Base-by-base conservation (phyloP, 2,329 filamentous ascomycete genomes). In the Malbranchea cinnamomea region DNA sequence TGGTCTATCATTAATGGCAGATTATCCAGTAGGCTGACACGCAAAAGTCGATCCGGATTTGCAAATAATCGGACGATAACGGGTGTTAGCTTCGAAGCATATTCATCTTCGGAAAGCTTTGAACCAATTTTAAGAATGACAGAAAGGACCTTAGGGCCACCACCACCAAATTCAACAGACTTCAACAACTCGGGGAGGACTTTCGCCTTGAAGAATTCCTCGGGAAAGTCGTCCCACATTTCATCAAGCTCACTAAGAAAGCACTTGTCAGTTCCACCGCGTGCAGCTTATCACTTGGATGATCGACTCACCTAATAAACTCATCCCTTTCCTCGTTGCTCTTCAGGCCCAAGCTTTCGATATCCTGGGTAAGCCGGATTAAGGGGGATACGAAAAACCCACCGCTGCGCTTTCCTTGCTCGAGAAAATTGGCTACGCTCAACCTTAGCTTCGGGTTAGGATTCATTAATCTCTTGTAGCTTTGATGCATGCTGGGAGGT, bases 191-290 rank as follows among this genome's bases (percentile, higher is more conserved):
- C 89, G 0, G 89, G 89, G 6, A 98, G 65, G 3, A 98, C 74
- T 48, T 95, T 98, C 68, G 92, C 80, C 50, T 91, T 92, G 65
- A 95, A 93, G 53, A 93, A 98, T 36, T 95, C 89, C 48, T 94
- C 87, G 0, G 89, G 89, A 37, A 95, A 94, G 52, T 98, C 85
- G 41, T 94, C 83, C 0, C 83, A 78, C 4, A 94, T 67, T 36
- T 79, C 68, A 41, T 92, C 83, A 4, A 98, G 68, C 46, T 92
- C 82, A 41, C 63, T 68, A 38, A 42, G 23, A 6, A 18, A 35
- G 30, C 12, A 4, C 23, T 25, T 17, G 22, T 47, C 27, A 60
- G 48, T 37, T 37, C 36, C 10, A 10, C n/a, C 24, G 13, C n/a
- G 26, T 8, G 8, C n/a, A 10, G 13, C 7, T 19, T 15, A 10